Evolutionary conservation across 306 rosid genomes (phyloP).

Genomic region (Trichosanthes cucumerina): DNA sequence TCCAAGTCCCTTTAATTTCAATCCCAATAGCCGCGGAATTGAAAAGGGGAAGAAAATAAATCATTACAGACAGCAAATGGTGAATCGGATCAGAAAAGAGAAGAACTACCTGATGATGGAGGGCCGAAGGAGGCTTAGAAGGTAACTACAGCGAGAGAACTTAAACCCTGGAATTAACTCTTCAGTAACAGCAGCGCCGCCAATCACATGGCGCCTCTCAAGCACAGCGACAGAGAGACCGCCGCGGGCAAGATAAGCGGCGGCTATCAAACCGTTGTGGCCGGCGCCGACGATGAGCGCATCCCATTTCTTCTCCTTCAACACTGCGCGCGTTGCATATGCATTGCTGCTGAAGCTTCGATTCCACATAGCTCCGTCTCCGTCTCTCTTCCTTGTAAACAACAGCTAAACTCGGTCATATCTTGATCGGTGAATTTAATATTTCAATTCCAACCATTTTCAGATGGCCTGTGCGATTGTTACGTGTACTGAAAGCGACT

Average conservation of each 20-base stretch:
- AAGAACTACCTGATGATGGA: conserved; percentile 41
- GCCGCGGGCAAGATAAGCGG: conserved; percentile 82
- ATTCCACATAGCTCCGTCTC: conserved; percentile 45
- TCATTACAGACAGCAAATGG: neutral
- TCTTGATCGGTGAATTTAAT: neutral
- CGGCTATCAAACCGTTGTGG: conserved; percentile 89
- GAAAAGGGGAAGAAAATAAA: neutral
- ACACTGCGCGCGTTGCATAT: conserved; percentile 8
- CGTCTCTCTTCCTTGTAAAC: neutral
- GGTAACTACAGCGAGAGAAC: conserved; percentile 91
- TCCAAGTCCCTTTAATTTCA: conserved; percentile 42
- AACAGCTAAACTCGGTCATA: neutral
- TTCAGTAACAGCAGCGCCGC: conserved; percentile 89
- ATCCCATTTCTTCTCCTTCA: conserved; percentile 77
- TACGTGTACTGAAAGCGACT: neutral
- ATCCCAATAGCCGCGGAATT: neutral
- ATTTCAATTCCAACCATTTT: neutral
- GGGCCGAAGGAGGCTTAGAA: conserved; percentile 88
- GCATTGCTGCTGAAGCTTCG: conserved; percentile 39
- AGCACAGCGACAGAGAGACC: conserved; percentile 92
- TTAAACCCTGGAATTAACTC: conserved; percentile 80
- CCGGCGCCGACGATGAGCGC: conserved; percentile 84
- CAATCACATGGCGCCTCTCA: conserved; percentile 80
- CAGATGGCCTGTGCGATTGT: neutral
- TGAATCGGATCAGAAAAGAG: neutral